Evolutionary conservation across 2,329 filamentous ascomycete species (phyloP).

Genomic region (Aureobasidium zeae): DNA sequence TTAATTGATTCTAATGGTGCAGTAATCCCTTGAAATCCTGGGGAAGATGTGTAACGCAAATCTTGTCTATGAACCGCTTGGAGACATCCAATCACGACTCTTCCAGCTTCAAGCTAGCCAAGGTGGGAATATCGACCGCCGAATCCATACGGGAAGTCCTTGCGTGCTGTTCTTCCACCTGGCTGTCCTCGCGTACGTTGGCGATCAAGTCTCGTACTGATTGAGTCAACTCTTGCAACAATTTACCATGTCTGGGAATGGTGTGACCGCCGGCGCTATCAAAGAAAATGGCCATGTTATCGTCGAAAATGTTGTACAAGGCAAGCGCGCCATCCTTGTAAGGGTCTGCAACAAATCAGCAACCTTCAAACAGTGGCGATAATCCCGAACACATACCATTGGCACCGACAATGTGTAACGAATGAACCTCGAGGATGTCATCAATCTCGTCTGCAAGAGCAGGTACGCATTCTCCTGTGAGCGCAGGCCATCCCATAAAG

Average conservation of each 20-base stretch:
- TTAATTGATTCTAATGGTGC: too few relatives aligned
- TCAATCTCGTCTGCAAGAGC: slow-evolving; percentile 4
- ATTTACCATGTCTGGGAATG: slow-evolving; percentile 4
- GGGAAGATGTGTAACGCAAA: too few relatives aligned
- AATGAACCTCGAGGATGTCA: background rate
- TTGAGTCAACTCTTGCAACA: background rate
- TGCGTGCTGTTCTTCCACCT: background rate
- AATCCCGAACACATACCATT: background rate
- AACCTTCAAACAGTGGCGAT: background rate
- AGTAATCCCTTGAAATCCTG: too few relatives aligned
- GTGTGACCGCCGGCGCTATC: slow-evolving; percentile 5
- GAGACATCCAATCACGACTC: too few relatives aligned
- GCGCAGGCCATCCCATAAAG: slow-evolving; percentile 7
- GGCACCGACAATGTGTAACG: slow-evolving; percentile 2
- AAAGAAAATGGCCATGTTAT: slow-evolving; percentile 5
- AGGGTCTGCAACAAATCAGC: background rate
- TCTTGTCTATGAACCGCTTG: too few relatives aligned
- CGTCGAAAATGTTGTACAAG: slow-evolving; percentile 8
- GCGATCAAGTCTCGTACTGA: background rate
- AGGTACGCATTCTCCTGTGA: background rate
- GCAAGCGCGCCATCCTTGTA: slow-evolving; percentile 9
- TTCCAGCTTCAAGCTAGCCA: background rate
- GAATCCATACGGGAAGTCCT: background rate
- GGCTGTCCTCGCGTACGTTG: background rate
- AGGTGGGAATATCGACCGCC: background rate